Percentiles rank a stretch among this genome's conserved stretches.
Conservation (phyloP, 2,329 filamentous ascomycete species). For the Hypoxylon sp. region DNA sequence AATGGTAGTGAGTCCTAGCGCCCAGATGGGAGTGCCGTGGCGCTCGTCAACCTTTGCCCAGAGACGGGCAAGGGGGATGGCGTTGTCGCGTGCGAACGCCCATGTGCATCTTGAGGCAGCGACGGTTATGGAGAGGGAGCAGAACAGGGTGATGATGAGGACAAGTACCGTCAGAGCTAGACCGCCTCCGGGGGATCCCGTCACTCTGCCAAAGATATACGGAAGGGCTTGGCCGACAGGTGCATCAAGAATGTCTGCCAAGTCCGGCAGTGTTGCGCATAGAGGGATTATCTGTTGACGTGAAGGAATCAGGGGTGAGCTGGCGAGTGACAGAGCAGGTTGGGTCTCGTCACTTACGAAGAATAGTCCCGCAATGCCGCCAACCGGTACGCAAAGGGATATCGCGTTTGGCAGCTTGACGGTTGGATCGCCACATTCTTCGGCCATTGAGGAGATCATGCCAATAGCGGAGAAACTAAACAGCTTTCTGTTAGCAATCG, state of each 20-base stretch:
- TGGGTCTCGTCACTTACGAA: slow-evolving; percentile 48
- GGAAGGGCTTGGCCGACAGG: slow-evolving; percentile 63
- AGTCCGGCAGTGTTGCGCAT: slow-evolving; percentile 53
- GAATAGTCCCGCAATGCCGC: slow-evolving; percentile 61
- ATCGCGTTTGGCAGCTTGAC: slow-evolving; percentile 61
- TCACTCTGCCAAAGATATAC: slow-evolving; percentile 59
- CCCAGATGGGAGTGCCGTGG: slow-evolving; percentile 63
- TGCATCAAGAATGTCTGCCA: slow-evolving; percentile 55
- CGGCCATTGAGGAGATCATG: slow-evolving; percentile 69
- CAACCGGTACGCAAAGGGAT: slow-evolving; percentile 59
- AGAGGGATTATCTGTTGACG: slow-evolving; percentile 56
- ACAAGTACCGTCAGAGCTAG: slow-evolving; percentile 61
- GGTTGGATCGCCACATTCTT: slow-evolving; percentile 63
- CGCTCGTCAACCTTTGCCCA: slow-evolving; percentile 61
- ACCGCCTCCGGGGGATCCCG: slow-evolving; percentile 59
- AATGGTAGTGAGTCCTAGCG: slow-evolving; percentile 62
- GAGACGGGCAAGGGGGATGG: slow-evolving; percentile 59
- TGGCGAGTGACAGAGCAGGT: background rate
- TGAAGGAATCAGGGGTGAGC: background rate
- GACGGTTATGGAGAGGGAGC: slow-evolving; percentile 71
- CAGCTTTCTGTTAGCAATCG: slow-evolving; percentile 14
- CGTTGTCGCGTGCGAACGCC: slow-evolving; percentile 68
- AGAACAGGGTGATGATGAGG: slow-evolving; percentile 64
- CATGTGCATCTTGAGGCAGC: slow-evolving; percentile 72
- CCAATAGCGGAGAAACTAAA: slow-evolving; percentile 63